phyloP scores from a whole-genome alignment of 2,329 filamentous ascomycete species.

The Plenodomus lindquistii region DNA sequence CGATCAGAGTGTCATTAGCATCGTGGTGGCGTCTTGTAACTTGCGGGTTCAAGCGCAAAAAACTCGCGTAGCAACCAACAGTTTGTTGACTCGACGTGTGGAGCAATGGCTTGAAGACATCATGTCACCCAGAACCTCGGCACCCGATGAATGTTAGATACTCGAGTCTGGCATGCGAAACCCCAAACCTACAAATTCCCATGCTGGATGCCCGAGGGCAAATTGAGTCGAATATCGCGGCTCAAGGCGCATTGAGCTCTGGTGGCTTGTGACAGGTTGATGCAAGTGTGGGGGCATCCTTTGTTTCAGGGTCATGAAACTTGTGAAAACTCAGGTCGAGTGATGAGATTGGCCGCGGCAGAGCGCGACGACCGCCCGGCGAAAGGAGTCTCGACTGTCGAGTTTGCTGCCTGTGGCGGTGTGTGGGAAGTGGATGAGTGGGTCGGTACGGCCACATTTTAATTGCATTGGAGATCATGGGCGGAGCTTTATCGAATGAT shows the following conservation, averaged over 20 bases:
- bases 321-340: constrained; percentile 7
- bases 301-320: constrained; percentile 13
- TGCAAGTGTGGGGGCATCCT: constrained; percentile 5
- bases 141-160: constrained; percentile 1
- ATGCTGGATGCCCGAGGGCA: constrained; percentile 1
- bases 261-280: constrained; percentile 15
- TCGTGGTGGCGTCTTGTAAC: neutral
- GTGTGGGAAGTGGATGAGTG: constrained; percentile 18
- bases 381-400: neutral
- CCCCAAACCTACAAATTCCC: constrained; percentile 1
- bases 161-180: neutral
- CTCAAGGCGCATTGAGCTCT: neutral
- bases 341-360: constrained; percentile 5
- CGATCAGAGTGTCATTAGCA: neutral
- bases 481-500: constrained; percentile 21
- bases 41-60: constrained; percentile 1
- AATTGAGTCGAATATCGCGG: neutral
- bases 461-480: constrained; percentile 27
- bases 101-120: constrained; percentile 11
- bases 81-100: constrained; percentile 14
- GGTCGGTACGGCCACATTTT: constrained; percentile 17
- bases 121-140: constrained; percentile 13
- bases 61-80: constrained; percentile 1
- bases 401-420: constrained; percentile 20
- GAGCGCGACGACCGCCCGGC: neutral